A percentile compares a stretch with the other conserved stretches of the same genome.
Conservation (phyloP, 73 alveolate genomes). For the Durusdinium trenchii region DNA sequence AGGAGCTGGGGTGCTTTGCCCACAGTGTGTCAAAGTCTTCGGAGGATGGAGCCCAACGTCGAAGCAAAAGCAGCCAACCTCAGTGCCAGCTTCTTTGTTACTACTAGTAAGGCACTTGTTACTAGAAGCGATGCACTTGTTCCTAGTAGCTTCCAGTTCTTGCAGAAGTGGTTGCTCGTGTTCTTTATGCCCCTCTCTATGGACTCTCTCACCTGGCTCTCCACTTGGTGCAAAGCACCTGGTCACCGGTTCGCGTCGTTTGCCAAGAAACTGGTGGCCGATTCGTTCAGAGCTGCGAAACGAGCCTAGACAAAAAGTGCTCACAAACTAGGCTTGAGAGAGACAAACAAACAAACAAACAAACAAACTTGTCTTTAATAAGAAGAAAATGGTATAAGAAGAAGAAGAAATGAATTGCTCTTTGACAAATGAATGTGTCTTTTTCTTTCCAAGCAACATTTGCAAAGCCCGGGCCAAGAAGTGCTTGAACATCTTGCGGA, state of each 20-base stretch:
- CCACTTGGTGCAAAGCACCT: background rate
- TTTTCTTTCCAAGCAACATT: background rate
- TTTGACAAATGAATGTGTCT: too few relatives aligned
- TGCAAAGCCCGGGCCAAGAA: slow-evolving; percentile 19
- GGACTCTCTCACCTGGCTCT: too few relatives aligned
- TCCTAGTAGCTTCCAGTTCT: too few relatives aligned
- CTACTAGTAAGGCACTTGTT: too few relatives aligned
- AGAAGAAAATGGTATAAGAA: too few relatives aligned
- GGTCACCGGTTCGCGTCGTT: background rate
- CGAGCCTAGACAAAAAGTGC: background rate
- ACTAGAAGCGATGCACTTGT: too few relatives aligned
- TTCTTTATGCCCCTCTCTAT: too few relatives aligned
- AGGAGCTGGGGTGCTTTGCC: slow-evolving; percentile 16
- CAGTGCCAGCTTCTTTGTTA: background rate
- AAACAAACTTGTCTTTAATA: background rate
- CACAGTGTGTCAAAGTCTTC: slow-evolving; percentile 51
- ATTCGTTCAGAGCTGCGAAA: slow-evolving; percentile 32
- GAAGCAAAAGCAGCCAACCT: slow-evolving; percentile 84
- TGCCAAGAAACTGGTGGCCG: slow-evolving; percentile 19
- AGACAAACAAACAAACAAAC: background rate
- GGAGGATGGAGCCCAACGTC: slow-evolving; percentile 13
- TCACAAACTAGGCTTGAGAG: background rate
- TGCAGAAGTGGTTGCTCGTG: background rate
- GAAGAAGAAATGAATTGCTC: too few relatives aligned
- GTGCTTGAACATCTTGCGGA: background rate